Evolutionary conservation across 345 rosid species (phyloP).

Genomic region (Brassica juncea): DNA sequence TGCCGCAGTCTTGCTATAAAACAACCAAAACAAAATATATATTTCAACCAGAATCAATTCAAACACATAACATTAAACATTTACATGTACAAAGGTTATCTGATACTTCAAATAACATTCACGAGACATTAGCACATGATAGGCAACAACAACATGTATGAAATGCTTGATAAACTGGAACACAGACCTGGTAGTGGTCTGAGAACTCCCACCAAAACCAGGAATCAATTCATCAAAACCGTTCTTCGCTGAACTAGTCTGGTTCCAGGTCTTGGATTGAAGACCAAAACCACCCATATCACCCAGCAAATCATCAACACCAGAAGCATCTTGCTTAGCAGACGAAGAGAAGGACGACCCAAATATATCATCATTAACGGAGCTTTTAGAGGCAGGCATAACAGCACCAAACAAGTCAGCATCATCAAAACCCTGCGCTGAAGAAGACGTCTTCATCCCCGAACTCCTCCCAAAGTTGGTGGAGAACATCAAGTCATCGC

Average conservation of each 20-base stretch:
- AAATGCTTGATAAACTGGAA: neutral
- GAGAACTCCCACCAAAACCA: constrained; percentile 62
- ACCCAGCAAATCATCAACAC: constrained; percentile 60
- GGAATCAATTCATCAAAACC: constrained; percentile 70
- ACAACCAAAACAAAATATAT: neutral
- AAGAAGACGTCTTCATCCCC: constrained; percentile 32
- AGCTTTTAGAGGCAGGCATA: constrained; percentile 42
- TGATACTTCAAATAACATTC: neutral
- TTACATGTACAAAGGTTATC: neutral
- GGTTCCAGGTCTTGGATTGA: constrained; percentile 32
- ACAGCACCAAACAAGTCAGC: constrained; percentile 65
- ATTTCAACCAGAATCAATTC: neutral
- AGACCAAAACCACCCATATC: constrained; percentile 43
- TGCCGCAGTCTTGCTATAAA: constrained; percentile 37
- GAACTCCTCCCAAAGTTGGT: constrained; percentile 34
- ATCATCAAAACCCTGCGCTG: constrained; percentile 32
- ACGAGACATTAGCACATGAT: neutral
- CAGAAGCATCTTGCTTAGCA: constrained; percentile 40
- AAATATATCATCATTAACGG: constrained; percentile 46
- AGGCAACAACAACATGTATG: neutral
- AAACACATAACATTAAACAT: neutral
- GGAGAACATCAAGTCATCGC: constrained; percentile 50
- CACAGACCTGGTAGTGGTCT: constrained; percentile 52
- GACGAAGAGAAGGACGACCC: constrained; percentile 56
- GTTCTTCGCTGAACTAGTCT: constrained; percentile 25